Conservation (phyloP, 805 yeast species). For the Kregervanrija delftensis region DNA sequence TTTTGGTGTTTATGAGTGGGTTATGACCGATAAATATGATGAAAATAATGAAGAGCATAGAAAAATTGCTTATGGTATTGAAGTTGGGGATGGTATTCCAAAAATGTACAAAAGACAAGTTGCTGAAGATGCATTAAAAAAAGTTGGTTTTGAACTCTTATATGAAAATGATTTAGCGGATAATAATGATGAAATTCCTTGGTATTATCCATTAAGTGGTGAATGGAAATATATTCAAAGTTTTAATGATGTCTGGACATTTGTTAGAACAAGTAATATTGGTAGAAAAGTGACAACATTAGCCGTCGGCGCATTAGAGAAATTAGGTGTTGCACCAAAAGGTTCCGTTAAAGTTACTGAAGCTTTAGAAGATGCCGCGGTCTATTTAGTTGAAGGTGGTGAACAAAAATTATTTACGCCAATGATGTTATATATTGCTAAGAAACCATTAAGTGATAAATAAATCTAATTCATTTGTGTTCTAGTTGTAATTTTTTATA, state of each 20-base stretch:
- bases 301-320: conserved; percentile 77
- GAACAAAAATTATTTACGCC: conserved; percentile 87
- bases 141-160: conserved; percentile 80
- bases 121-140: conserved; percentile 79
- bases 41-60: conserved; percentile 84
- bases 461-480: no score
- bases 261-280: conserved; percentile 76
- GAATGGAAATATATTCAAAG: conserved; percentile 85
- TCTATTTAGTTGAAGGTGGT: conserved; percentile 92
- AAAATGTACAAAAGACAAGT: conserved; percentile 85
- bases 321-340: conserved; percentile 81
- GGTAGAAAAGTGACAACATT: conserved; percentile 86
- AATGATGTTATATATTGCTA: conserved; percentile 89
- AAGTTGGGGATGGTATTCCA: conserved; percentile 98
- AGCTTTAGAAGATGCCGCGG: conserved; percentile 96
- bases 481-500: no score
- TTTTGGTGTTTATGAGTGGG: conserved; percentile 99
- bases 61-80: conserved; percentile 93
- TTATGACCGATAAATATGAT: conserved; percentile 91
- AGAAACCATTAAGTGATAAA: conserved; percentile 54
- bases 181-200: conserved; percentile 76
- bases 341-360: conserved; percentile 85
- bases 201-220: conserved; percentile 97
- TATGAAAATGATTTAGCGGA: conserved; percentile 80
- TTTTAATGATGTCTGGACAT: conserved; percentile 69